phyloP scores from a whole-genome alignment of 2,329 filamentous ascomycete genomes.

The Fusarium sp. region DNA sequence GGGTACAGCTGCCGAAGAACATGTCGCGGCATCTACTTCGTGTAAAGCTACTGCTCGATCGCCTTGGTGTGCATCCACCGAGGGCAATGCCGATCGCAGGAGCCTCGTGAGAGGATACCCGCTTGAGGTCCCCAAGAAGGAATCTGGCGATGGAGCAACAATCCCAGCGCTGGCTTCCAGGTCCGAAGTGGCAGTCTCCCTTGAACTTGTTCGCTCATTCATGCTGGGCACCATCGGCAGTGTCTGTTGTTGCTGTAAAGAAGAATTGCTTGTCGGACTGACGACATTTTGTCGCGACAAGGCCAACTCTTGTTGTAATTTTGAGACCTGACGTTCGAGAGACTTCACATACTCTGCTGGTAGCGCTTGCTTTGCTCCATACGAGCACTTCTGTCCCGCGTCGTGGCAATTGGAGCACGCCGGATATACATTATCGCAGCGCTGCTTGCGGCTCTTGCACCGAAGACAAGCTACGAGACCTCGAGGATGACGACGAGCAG shows the following conservation, averaged over 20 bases:
- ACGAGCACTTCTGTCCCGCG: background rate
- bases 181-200: background rate
- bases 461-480: slow-evolving; percentile 3
- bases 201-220: background rate
- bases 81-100: background rate
- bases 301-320: background rate
- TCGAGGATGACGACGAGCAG: background rate
- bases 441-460: slow-evolving; percentile 3
- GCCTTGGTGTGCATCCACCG: background rate
- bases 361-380: background rate
- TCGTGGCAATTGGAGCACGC: background rate
- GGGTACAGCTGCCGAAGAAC: background rate
- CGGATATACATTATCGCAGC: slow-evolving; percentile 6
- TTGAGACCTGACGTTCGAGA: background rate
- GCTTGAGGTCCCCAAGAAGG: background rate
- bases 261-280: background rate
- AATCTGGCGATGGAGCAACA: slow-evolving; percentile 1
- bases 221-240: background rate
- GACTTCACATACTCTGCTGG: slow-evolving; percentile 5
- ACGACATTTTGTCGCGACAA: background rate
- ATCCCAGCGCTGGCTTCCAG: slow-evolving; percentile 8
- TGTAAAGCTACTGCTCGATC: background rate
- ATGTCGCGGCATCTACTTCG: background rate
- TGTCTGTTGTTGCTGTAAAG: background rate
- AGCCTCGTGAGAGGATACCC: slow-evolving; percentile 6